Evolutionary conservation across 306 rosid species (phyloP), one percentile per base, ranked within the genome.

Genomic region (Cucurbita ficifolia): DNA sequence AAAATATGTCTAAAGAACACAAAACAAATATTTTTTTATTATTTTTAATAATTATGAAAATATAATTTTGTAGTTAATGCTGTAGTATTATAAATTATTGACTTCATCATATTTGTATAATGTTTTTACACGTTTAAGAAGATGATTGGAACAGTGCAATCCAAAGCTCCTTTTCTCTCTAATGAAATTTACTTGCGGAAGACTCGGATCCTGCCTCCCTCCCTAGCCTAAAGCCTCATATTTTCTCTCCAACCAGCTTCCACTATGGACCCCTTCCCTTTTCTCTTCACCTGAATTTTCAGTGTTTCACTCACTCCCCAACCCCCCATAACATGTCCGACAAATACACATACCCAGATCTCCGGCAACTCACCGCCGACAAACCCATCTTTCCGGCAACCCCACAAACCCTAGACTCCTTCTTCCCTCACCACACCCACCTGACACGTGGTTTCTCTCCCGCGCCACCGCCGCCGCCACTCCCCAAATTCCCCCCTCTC

Each of bases 141-240:
- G 0, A 0, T 49, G 24, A 69, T 49, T 69, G 74, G 74, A 0
- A 0, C 0, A 14, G 74, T 48, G 16, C 45, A 69, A 8, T 50
- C 58, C 16, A 49, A 67, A 40, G 38, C 40, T 13, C 21, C 11
- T 69, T 46, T 69, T 69, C 74, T 24, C 74, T 69, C 9, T 69
- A 16, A 48, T 48, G 22, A 69, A 69, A 49, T 69, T 69, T 69
- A 79, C 52, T 81, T 53, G 90, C 96, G 95, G 87, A 87, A 84
- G 90, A 87, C 92, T 90, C 96, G 96, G 96, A 90, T 90, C 96
- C 92, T 90, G 96, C 88, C 90, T 70, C 87, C 88, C 90, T 70
- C 87, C 83, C 39, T 7, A 13, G 16, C 43, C 45, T 14, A 49
- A 78, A 73, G 57, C 11, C 78, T 71, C 80, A 73, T 21, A 55